These are phyloP conservation scores for Venturia oleaginea DNA, from an alignment of 2,329 filamentous ascomycete species.

Conservation along the genomic window DNA sequence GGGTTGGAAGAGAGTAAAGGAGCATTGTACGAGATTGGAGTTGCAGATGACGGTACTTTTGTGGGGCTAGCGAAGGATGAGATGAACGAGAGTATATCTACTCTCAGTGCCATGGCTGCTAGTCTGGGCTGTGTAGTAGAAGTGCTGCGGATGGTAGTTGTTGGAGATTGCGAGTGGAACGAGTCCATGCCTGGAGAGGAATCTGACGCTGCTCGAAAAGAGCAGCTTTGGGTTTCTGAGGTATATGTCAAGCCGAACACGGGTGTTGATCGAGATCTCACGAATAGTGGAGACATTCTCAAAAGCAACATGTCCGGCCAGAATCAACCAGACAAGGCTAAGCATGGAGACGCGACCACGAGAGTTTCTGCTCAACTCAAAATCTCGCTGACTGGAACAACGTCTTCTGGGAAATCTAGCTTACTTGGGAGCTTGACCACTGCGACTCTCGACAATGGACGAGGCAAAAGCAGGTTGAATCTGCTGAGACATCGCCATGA, in stretches of 20 bases:
- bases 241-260: constrained; percentile 70
- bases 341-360: constrained; percentile 10
- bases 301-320: neutral
- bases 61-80: constrained; percentile 84
- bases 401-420: constrained; percentile 86
- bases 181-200: constrained; percentile 29
- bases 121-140: constrained; percentile 82
- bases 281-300: neutral
- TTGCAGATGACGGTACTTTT: constrained; percentile 87
- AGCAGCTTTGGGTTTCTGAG: constrained; percentile 76
- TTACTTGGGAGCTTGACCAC: constrained; percentile 82
- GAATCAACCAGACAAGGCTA: neutral
- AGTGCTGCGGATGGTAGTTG: constrained; percentile 69
- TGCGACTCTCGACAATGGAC: constrained; percentile 80
- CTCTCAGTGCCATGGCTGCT: constrained; percentile 81
- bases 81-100: constrained; percentile 80
- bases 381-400: constrained; percentile 79
- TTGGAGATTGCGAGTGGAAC: constrained; percentile 74
- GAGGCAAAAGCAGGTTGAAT: constrained; percentile 80
- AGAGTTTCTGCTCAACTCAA: constrained; percentile 56
- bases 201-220: constrained; percentile 31
- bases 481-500: constrained; percentile 90
- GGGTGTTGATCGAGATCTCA: constrained; percentile 33
- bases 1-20: constrained; percentile 89
- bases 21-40: constrained; percentile 91